These are phyloP conservation scores for Sporobolomyces phaffii DNA, from an alignment of 768 basidiomycete genomes.

Conservation along the genomic window DNA sequence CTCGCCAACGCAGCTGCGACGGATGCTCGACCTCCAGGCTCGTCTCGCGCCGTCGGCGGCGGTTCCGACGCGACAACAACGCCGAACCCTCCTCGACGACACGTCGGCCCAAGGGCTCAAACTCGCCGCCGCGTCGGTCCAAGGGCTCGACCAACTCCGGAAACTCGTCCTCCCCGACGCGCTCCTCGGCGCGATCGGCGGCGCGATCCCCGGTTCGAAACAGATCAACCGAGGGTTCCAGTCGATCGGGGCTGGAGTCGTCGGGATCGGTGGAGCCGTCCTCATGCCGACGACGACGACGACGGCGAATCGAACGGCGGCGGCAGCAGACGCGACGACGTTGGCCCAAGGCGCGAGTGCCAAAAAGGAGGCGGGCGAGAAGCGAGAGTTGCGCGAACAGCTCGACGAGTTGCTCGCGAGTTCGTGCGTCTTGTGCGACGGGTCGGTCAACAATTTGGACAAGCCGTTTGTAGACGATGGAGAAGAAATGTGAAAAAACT, in stretches of 20 bases:
- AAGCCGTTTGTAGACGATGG: slow-evolving; percentile 76
- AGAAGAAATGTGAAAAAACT: slow-evolving; percentile 30
- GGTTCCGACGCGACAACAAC: slow-evolving; percentile 10
- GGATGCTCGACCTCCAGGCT: slow-evolving; percentile 76
- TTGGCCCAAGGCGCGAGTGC: slow-evolving; percentile 53
- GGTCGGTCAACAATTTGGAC: slow-evolving; percentile 75
- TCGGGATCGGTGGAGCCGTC: slow-evolving; percentile 8
- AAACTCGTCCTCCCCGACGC: slow-evolving; percentile 93
- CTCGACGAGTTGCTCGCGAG: slow-evolving; percentile 82
- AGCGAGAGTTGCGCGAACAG: slow-evolving; percentile 70
- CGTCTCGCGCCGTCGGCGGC: slow-evolving; percentile 56
- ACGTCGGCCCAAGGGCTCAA: slow-evolving; percentile 35
- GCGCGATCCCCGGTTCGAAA: slow-evolving; percentile 39
- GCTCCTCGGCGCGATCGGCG: slow-evolving; percentile 71
- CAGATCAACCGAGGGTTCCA: not conserved
- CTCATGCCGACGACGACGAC: not conserved
- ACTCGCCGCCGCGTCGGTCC: slow-evolving; percentile 41
- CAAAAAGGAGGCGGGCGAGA: slow-evolving; percentile 69
- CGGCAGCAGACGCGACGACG: slow-evolving; percentile 51
- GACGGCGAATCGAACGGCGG: slow-evolving; percentile 43
- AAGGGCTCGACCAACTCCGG: slow-evolving; percentile 61
- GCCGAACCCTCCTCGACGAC: slow-evolving; percentile 29
- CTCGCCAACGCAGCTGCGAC: slow-evolving; percentile 70
- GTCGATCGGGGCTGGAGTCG: not conserved
- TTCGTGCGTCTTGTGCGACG: slow-evolving; percentile 89